These are phyloP conservation scores for Penicillium bovifimosum DNA, from an alignment of 495 filamentous ascomycete genomes.

Conservation along the genomic window DNA sequence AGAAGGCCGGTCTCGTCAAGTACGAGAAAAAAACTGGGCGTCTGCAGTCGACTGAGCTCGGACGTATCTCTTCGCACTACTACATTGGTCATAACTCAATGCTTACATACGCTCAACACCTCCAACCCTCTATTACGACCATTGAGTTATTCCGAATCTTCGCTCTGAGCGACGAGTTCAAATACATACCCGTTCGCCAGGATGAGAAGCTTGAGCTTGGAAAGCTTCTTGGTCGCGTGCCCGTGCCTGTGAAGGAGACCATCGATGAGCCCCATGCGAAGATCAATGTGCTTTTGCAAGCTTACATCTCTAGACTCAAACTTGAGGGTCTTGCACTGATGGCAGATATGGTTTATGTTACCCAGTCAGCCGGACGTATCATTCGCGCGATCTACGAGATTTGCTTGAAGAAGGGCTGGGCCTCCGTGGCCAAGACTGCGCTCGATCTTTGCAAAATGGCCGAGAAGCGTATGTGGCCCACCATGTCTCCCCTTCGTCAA, in stretches of 20 bases:
- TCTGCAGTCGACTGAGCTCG: constrained; percentile 87
- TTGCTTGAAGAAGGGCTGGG: constrained; percentile 91
- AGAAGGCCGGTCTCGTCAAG: constrained; percentile 81
- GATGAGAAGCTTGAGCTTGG: constrained; percentile 96
- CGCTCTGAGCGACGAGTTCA: constrained; percentile 95
- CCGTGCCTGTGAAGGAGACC: constrained; percentile 93
- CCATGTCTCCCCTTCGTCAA: constrained; percentile 92
- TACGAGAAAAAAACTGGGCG: constrained; percentile 93
- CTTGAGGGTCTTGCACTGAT: constrained; percentile 92
- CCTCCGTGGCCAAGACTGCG: constrained; percentile 85
- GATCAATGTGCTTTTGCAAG: constrained; percentile 98
- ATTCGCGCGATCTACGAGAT: constrained; percentile 96
- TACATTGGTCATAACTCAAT: constrained; percentile 97
- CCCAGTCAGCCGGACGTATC: constrained; percentile 94
- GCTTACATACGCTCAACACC: constrained; percentile 91
- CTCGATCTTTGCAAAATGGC: constrained; percentile 98
- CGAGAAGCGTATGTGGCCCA: constrained; percentile 98
- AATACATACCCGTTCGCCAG: constrained; percentile 95
- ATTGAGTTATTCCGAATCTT: constrained; percentile 98
- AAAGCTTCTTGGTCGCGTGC: constrained; percentile 83
- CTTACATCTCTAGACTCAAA: constrained; percentile 91
- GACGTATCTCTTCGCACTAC: constrained; percentile 93
- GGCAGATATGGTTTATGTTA: constrained; percentile 98
- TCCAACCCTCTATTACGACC: constrained; percentile 83
- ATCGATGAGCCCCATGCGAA: constrained; percentile 97